Evolutionary conservation across 2,329 filamentous ascomycete species (phyloP).

Genomic region (Venturia effusa): DNA sequence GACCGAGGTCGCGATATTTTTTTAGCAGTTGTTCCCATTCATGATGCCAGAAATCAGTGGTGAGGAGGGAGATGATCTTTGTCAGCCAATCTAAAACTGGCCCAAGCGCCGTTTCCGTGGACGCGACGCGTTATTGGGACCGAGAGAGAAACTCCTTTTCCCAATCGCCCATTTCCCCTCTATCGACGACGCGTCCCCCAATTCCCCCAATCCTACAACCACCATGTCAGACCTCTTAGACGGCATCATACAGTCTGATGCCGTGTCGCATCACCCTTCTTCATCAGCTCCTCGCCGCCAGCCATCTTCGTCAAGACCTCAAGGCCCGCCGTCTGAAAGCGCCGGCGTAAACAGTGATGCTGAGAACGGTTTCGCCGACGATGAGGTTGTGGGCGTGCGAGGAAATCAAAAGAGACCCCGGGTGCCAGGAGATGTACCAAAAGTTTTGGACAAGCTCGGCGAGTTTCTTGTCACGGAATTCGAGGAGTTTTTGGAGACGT

Average conservation of each 20-base stretch:
- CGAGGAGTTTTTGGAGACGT: constrained; percentile 71
- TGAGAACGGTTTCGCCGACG: constrained; percentile 46
- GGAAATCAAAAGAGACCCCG: constrained; percentile 35
- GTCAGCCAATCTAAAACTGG: not conserved
- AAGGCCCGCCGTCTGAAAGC: constrained; percentile 41
- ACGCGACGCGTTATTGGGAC: not conserved
- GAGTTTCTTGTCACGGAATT: constrained; percentile 66
- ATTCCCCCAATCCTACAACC: not conserved
- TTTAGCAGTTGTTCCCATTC: too few species aligned
- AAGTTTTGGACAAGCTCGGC: constrained; percentile 67
- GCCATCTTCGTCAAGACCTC: constrained; percentile 44
- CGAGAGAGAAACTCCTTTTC: not conserved
- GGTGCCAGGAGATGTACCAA: constrained; percentile 48
- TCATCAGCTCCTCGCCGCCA: constrained; percentile 19
- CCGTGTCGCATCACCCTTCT: constrained; percentile 22
- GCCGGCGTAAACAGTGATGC: constrained; percentile 43
- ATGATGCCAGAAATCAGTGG: too few species aligned
- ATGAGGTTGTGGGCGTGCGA: constrained; percentile 47
- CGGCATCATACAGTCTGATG: constrained; percentile 38
- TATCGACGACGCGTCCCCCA: not conserved
- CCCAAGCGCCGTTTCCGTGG: not conserved
- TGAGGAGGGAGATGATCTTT: too few species aligned
- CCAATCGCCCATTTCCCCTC: not conserved
- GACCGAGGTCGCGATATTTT: too few species aligned
- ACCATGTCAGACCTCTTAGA: constrained; percentile 43